Base-by-base conservation (phyloP, 495 filamentous ascomycete genomes). In the Evernia prunastri region DNA sequence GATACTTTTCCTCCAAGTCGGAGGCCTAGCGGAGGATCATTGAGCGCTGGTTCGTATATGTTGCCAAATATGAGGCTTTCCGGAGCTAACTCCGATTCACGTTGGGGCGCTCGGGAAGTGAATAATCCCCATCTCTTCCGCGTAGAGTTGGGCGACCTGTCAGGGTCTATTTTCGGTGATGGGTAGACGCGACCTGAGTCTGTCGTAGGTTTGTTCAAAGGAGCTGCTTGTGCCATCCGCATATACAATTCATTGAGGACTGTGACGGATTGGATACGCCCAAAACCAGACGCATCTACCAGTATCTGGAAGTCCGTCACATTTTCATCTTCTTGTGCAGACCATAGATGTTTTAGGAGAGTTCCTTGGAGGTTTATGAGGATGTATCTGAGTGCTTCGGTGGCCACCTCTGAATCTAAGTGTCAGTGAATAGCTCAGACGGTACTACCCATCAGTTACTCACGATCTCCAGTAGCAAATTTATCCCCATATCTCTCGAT, bases 381-480 rank as follows among this genome's bases (percentile, higher is more conserved):
- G 47, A 70, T 68, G 36, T 66, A 56, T 23, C 40, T 51, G 3
- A 70, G 59, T 8, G 58, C 42, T 0, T 63, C 63, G 7, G 77
- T 63, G 33, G 64, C 69, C 25, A 77, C 77, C 69, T 73, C 63
- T 60, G n/a, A 54, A 57, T 15, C 59, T n/a, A 17, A 18, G 7
- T 23, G 47, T 23, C 1, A 20, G 36, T 15, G 10, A n/a, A n/a
- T n/a, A n/a, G n/a, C n/a, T n/a, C n/a, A n/a, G n/a, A n/a, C n/a
- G n/a, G n/a, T n/a, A n/a, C n/a, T n/a, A n/a, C n/a, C n/a, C 25
- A 6, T 60, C 49, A 4, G 53, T n/a, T 47, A 65, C 58, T 56
- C 51, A 60, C 66, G 29, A 23, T 70, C 68, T 23, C 59, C 59
- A 42, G 39, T 45, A 15, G 59, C 63, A 31, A 63, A 70, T 31